Conservation (phyloP, 2,329 filamentous ascomycete genomes). For the Coleophoma crateriformis region DNA sequence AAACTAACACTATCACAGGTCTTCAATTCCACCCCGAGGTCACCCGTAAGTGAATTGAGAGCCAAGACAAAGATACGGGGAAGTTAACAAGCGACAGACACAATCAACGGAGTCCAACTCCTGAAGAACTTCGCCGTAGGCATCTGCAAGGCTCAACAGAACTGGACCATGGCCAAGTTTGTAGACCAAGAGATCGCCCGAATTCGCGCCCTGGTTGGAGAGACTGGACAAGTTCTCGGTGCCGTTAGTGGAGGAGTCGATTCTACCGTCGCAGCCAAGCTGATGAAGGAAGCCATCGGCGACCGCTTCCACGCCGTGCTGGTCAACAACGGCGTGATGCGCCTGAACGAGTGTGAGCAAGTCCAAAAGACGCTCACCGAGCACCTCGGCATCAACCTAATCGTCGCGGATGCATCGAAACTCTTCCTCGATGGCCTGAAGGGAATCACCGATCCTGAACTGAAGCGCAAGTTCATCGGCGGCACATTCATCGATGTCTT, state of each 20-base stretch:
- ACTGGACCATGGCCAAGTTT: slow-evolving; percentile 87
- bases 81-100: slow-evolving; percentile 37
- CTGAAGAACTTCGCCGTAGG: slow-evolving; percentile 78
- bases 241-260: slow-evolving; percentile 83
- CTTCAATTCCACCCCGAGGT: slow-evolving; percentile 85
- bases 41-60: slow-evolving; percentile 26
- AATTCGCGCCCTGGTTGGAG: slow-evolving; percentile 77
- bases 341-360: slow-evolving; percentile 75
- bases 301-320: slow-evolving; percentile 77
- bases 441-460: slow-evolving; percentile 75
- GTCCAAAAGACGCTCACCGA: slow-evolving; percentile 76
- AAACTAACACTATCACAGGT: too few species aligned
- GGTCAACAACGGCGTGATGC: slow-evolving; percentile 80
- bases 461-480: slow-evolving; percentile 89
- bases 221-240: slow-evolving; percentile 73
- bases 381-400: slow-evolving; percentile 85
- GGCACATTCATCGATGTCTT: slow-evolving; percentile 76
- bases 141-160: slow-evolving; percentile 70
- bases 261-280: slow-evolving; percentile 77
- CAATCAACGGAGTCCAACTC: slow-evolving; percentile 61
- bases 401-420: slow-evolving; percentile 74
- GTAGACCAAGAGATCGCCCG: slow-evolving; percentile 72
- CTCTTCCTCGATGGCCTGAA: slow-evolving; percentile 71
- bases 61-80: too few species aligned
- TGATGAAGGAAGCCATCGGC: slow-evolving; percentile 84